Percentiles rank a stretch among this genome's conserved stretches.
These are phyloP conservation scores for Penicillium sp. DNA, from an alignment of 2,329 filamentous ascomycete genomes.

Conservation along the genomic window DNA sequence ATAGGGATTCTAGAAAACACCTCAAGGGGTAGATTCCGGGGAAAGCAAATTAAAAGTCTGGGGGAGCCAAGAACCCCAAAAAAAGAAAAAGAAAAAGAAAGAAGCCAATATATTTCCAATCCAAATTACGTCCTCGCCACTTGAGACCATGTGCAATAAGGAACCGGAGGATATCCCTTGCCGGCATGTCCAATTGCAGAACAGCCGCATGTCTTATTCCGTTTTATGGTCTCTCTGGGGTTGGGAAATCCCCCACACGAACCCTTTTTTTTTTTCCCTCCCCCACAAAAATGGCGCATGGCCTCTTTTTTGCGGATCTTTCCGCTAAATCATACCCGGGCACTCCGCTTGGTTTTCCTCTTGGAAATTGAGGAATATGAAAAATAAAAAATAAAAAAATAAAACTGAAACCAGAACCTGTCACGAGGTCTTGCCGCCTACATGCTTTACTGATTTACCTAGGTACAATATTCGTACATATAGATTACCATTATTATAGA, in stretches of 20 bases:
- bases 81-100: background rate
- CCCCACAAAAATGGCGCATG: conserved; percentile 30
- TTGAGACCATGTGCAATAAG: conserved; percentile 1
- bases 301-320: conserved; percentile 16
- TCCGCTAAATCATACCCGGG: conserved; percentile 9
- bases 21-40: conserved; percentile 3
- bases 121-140: background rate
- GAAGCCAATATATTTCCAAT: background rate
- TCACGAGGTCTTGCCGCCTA: conserved; percentile 1
- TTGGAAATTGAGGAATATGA: background rate
- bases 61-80: background rate
- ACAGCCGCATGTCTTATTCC: background rate
- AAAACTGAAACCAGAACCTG: background rate
- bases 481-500: background rate
- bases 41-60: conserved; percentile 5
- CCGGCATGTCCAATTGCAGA: background rate
- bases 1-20: conserved; percentile 18
- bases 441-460: no score
- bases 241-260: conserved; percentile 24
- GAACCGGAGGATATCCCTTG: conserved; percentile 9
- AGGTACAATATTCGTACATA: no score
- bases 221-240: background rate
- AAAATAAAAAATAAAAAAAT: no score
- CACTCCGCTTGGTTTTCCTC: conserved; percentile 2
- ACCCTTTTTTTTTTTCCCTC: conserved; percentile 16